phyloP scores from a whole-genome alignment of 495 filamentous ascomycete species.

The Penicillium canariense region DNA sequence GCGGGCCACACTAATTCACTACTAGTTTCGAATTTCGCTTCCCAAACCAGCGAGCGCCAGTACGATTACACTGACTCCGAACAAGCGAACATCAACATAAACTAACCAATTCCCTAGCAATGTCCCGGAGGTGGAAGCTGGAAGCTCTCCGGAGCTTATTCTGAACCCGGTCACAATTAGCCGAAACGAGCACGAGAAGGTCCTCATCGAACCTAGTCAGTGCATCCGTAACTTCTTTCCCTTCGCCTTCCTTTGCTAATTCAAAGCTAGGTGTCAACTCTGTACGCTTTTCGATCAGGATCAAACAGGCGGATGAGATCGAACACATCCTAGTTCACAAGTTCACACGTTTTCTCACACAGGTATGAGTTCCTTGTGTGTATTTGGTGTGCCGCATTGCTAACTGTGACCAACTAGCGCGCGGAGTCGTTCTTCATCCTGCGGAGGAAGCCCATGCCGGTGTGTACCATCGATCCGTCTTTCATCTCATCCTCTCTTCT shows the following conservation, averaged over 20 bases:
- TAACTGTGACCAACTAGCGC: conserved; percentile 29
- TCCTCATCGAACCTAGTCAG: conserved; percentile 51
- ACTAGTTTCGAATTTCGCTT: conserved; percentile 88
- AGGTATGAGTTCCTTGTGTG: conserved; percentile 35
- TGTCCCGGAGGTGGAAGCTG: conserved; percentile 94
- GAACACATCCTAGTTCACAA: conserved; percentile 94
- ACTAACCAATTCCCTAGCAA: conserved; percentile 45
- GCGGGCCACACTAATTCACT: background rate
- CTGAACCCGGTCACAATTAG: conserved; percentile 82
- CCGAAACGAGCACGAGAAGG: conserved; percentile 92
- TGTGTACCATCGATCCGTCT: conserved; percentile 27
- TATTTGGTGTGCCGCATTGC: background rate
- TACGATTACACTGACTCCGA: background rate
- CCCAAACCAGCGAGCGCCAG: conserved; percentile 86
- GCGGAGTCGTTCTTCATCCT: conserved; percentile 98
- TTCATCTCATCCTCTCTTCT: background rate
- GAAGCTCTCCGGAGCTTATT: conserved; percentile 88
- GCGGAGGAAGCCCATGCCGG: conserved; percentile 91
- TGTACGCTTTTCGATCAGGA: conserved; percentile 91
- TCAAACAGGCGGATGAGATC: conserved; percentile 99
- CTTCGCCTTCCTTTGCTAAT: background rate
- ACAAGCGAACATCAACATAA: background rate
- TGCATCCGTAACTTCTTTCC: background rate
- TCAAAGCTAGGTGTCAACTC: conserved; percentile 64
- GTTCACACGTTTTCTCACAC: conserved; percentile 93